These are phyloP conservation scores for Phytophthora podocarpi DNA, from an alignment of 352 stramenopile genomes.

Conservation along the genomic window DNA sequence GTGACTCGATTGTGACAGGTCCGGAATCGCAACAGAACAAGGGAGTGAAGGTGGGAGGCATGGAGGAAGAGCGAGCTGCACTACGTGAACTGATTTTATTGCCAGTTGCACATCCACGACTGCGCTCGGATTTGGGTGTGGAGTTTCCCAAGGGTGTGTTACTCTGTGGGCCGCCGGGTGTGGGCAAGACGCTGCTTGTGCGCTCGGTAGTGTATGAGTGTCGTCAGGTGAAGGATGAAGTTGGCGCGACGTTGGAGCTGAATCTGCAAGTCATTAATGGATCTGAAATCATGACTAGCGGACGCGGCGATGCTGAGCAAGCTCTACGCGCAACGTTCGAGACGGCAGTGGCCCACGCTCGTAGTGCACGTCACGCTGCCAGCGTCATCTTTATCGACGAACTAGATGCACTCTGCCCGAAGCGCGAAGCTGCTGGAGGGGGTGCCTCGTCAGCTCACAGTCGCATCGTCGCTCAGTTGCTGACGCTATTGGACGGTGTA, in stretches of 20 bases:
- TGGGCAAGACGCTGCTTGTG: conserved; percentile 85
- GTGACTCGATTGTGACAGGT: background rate
- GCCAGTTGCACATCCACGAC: conserved; percentile 38
- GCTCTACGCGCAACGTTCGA: conserved; percentile 68
- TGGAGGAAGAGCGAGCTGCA: conserved; percentile 63
- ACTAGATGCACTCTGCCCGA: conserved; percentile 94
- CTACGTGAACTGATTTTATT: conserved; percentile 79
- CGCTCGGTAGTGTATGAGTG: conserved; percentile 70
- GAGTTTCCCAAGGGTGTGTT: conserved; percentile 78
- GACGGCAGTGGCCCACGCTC: conserved; percentile 38
- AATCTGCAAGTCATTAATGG: conserved; percentile 80
- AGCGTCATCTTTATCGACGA: conserved; percentile 96
- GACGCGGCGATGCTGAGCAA: conserved; percentile 71
- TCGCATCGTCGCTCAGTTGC: conserved; percentile 93
- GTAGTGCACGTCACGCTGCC: conserved; percentile 35
- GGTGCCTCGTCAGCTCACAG: conserved; percentile 49
- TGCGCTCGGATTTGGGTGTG: conserved; percentile 48
- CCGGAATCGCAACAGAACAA: conserved; percentile 2
- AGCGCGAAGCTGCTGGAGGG: conserved; percentile 70
- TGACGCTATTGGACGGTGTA: conserved; percentile 95
- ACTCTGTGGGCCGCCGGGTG: conserved; percentile 75
- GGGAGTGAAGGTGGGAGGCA: conserved; percentile 55
- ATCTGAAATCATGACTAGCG: conserved; percentile 79
- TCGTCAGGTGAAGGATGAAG: conserved; percentile 35
- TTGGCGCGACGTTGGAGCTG: conserved; percentile 34